Conservation (phyloP, 139 green algal species). For the Chlamydomonas sp. region DNA sequence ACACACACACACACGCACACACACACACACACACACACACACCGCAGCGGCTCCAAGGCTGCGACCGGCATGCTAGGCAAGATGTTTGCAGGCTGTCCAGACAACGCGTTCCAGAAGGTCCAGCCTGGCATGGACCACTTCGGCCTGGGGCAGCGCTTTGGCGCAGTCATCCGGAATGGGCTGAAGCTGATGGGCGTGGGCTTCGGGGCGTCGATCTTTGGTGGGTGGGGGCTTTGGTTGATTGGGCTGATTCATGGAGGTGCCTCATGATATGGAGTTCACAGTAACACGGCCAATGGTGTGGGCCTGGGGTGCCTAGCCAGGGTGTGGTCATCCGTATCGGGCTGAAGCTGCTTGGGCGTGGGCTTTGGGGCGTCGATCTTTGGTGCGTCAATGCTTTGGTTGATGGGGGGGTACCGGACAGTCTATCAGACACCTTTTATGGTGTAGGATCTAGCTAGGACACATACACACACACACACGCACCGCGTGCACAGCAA, state of each 20-base stretch:
- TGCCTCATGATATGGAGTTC: neutral
- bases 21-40: too few species aligned
- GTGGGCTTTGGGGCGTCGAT: slow-evolving; percentile 75
- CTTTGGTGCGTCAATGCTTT: slow-evolving; percentile 9
- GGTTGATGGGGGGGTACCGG: too few species aligned
- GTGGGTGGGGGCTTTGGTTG: slow-evolving; percentile 11
- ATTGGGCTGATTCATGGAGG: neutral
- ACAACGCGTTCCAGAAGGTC: slow-evolving; percentile 94
- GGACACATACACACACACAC: too few species aligned
- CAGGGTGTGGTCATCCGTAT: slow-evolving; percentile 69
- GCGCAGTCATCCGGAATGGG: slow-evolving; percentile 78
- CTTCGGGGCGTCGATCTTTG: slow-evolving; percentile 63
- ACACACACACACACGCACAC: too few species aligned
- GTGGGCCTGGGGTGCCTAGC: too few species aligned
- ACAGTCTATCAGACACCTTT: too few species aligned
- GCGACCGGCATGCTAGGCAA: too few species aligned
- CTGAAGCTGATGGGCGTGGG: slow-evolving; percentile 85
- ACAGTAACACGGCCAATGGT: neutral
- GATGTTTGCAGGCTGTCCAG: slow-evolving; percentile 78
- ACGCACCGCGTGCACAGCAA: too few species aligned
- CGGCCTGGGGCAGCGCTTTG: slow-evolving; percentile 64
- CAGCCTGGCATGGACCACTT: slow-evolving; percentile 60
- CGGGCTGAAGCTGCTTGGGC: slow-evolving; percentile 80
- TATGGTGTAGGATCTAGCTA: too few species aligned
- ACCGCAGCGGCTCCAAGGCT: too few species aligned